Evolutionary conservation across 257 asterid species (phyloP).

Genomic region (Knoxia roxburghii): DNA sequence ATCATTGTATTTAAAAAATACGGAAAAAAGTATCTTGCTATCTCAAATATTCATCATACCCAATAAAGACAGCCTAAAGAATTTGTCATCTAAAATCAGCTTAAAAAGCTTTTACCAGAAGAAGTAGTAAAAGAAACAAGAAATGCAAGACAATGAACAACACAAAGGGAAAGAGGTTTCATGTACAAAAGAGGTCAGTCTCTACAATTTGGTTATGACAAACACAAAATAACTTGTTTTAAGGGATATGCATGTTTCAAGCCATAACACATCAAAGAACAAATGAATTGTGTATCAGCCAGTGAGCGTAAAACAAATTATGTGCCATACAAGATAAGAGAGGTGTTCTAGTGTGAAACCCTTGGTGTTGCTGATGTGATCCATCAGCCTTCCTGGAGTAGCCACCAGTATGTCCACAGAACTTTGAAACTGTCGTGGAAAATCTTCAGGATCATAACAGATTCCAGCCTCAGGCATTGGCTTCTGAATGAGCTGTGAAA

Average conservation of each 20-base stretch:
- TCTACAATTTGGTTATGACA: background rate
- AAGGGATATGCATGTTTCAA: background rate
- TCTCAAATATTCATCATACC: background rate
- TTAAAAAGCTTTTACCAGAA: background rate
- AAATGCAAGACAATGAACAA: background rate
- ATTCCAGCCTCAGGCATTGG: constrained; percentile 45
- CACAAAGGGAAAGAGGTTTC: background rate
- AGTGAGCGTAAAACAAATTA: background rate
- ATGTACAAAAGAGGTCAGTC: background rate
- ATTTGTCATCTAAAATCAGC: background rate
- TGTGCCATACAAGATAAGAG: constrained; percentile 67
- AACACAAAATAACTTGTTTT: background rate
- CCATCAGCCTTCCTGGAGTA: constrained; percentile 94
- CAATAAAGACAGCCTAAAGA: background rate
- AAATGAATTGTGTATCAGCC: background rate
- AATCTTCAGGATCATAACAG: constrained; percentile 48
- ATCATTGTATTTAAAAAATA: too few species aligned
- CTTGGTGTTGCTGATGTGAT: constrained; percentile 77
- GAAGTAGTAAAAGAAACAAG: background rate
- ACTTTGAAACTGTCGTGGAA: constrained; percentile 42
- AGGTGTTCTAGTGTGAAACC: constrained; percentile 93
- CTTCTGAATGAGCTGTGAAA: constrained; percentile 62
- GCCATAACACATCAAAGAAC: background rate
- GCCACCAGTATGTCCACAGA: constrained; percentile 91
- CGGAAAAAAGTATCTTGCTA: too few species aligned